Evolutionary conservation across 257 asterid species (phyloP).

Genomic region (Jasminum sambac): DNA sequence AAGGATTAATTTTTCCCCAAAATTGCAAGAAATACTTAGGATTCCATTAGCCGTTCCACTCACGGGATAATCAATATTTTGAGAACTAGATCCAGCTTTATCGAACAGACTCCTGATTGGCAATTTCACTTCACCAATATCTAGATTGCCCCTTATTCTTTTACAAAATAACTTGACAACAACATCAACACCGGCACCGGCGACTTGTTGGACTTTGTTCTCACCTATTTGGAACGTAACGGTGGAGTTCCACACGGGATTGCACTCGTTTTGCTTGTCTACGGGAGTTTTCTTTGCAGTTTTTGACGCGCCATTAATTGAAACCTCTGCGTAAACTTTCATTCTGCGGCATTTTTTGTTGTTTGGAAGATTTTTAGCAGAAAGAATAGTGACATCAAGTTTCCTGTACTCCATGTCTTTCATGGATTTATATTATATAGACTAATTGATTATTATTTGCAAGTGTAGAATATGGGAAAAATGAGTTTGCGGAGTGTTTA

Average conservation of each 20-base stretch:
- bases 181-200: neutral
- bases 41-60: constrained; percentile 18
- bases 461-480: too few relatives aligned
- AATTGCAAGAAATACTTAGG: constrained; percentile 24
- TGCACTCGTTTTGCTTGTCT: constrained; percentile 14
- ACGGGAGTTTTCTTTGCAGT: constrained; percentile 14
- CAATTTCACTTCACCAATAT: constrained; percentile 27
- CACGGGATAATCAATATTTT: constrained; percentile 6
- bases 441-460: too few relatives aligned
- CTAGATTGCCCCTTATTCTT: constrained; percentile 7
- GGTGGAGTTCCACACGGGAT: constrained; percentile 31
- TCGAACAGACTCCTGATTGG: constrained; percentile 32
- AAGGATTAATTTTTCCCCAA: constrained; percentile 23
- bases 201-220: neutral
- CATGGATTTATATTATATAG: too few relatives aligned
- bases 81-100: constrained; percentile 16
- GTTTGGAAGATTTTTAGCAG: constrained; percentile 24
- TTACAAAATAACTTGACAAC: constrained; percentile 21
- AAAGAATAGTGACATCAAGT: constrained; percentile 24
- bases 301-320: constrained; percentile 22
- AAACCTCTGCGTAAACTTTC: constrained; percentile 28
- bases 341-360: neutral
- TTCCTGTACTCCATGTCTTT: constrained; percentile 21
- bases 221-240: constrained; percentile 5
- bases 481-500: too few relatives aligned